Evolutionary conservation across 345 rosid genomes (phyloP).

Genomic region (Dimocarpus longan): DNA sequence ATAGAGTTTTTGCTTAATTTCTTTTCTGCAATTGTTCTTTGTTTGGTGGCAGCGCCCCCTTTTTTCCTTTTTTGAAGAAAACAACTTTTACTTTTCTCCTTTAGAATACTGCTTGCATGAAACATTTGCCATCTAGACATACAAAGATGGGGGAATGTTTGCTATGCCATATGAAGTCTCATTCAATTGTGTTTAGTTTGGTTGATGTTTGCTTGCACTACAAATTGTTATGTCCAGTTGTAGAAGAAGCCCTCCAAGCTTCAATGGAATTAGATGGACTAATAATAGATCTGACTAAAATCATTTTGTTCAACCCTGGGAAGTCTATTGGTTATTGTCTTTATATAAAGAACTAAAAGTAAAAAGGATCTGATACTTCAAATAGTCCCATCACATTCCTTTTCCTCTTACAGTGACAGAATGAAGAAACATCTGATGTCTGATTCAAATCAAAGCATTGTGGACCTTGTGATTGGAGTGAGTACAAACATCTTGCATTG

Average conservation of each 20-base stretch:
- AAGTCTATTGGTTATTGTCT: too few relatives aligned
- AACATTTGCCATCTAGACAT: neutral
- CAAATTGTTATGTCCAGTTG: too few relatives aligned
- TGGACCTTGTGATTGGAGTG: neutral
- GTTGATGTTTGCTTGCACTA: neutral
- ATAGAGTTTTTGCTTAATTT: slow-evolving; percentile 1
- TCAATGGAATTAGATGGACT: neutral
- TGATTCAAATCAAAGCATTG: too few relatives aligned
- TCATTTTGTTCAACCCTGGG: too few relatives aligned
- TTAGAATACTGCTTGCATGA: neutral
- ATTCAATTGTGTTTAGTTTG: neutral
- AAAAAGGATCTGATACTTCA: too few relatives aligned
- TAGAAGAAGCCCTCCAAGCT: neutral
- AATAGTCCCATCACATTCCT: too few relatives aligned
- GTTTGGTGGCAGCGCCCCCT: neutral
- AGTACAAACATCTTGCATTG: neutral
- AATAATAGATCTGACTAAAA: neutral
- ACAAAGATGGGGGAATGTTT: too few relatives aligned
- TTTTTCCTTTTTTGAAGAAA: too few relatives aligned
- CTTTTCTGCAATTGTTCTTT: neutral
- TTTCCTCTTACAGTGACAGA: neutral
- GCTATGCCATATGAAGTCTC: neutral
- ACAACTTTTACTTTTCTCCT: neutral
- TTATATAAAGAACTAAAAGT: too few relatives aligned
- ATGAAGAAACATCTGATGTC: neutral